A percentile compares a stretch with the other conserved stretches of the same genome.
Conservation (phyloP, 192 early-diverging fungal genomes). For the Allomyces macrogynus region DNA sequence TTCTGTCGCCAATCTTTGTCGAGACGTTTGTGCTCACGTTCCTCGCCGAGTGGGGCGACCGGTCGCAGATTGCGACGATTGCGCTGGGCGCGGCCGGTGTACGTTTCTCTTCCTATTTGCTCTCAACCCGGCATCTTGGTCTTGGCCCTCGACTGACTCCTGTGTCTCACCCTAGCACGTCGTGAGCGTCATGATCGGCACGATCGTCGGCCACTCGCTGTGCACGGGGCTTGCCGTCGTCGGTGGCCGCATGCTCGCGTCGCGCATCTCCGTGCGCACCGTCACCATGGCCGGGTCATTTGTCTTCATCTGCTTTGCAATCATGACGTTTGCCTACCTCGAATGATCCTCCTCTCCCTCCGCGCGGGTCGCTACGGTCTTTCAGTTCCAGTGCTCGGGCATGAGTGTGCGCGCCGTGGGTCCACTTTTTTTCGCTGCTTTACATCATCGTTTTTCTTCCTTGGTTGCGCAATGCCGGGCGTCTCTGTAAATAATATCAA, state of each 20-base stretch:
- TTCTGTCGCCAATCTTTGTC: slow-evolving; percentile 82
- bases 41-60: slow-evolving; percentile 93
- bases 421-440: too few species aligned
- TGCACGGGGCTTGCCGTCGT: slow-evolving; percentile 86
- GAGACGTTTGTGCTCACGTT: slow-evolving; percentile 94
- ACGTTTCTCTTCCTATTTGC: slow-evolving; percentile 4
- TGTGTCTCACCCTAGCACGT: slow-evolving; percentile 72
- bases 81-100: slow-evolving; percentile 78
- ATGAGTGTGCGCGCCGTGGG: too few species aligned
- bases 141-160: too few species aligned
- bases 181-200: slow-evolving; percentile 71
- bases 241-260: slow-evolving; percentile 72
- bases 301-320: not conserved
- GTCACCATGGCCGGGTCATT: not conserved
- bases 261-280: slow-evolving; percentile 65
- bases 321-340: not conserved
- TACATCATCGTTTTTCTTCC: too few species aligned
- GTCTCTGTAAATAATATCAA: too few species aligned
- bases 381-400: too few species aligned
- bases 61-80: slow-evolving; percentile 90
- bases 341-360: not conserved
- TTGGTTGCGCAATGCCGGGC: too few species aligned
- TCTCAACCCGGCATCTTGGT: too few species aligned
- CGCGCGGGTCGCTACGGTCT: too few species aligned
- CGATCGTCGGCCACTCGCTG: slow-evolving; percentile 70